Evolutionary conservation across 805 yeast species (phyloP), one percentile per base, ranked within the genome.

Genomic region (Cyberlindnera bimundalis): DNA sequence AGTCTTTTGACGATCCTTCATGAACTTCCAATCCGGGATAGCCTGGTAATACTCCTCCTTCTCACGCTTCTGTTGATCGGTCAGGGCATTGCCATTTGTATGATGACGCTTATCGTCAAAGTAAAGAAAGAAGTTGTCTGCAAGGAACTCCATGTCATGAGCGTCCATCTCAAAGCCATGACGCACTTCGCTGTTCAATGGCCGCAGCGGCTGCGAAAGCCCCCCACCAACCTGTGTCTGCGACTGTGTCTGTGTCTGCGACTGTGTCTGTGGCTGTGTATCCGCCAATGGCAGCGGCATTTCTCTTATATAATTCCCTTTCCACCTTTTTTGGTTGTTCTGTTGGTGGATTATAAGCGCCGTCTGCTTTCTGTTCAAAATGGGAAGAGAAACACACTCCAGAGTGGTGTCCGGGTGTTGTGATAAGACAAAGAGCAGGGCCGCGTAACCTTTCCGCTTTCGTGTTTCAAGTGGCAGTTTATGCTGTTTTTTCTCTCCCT

Each of bases 81-180:
- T 67, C 7, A 74, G 67, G 2, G 96, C 96, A 53, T 79, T 84
- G 16, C 96, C 96, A 45, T 87, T 85, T 2, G 96, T 84, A 50
- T 81, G 84, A 60, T 93, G 96, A 35, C 98, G 76, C 60, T 93
- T 91, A 56, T 88, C 91, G 57, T 89, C 96, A 59, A 76, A 91
- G 63, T 93, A 93, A 41, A 84, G 81, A 60, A 78, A 82, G 65
- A 85, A 88, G 37, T 81, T 78, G 60, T 79, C 67, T 1, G 83
- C 83, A 40, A 80, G 67, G 19, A 73, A 58, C 50, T 66, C 70
- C 52, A 80, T 67, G 51, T 77, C 73, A 52, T 73, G 74, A 47
- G 78, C 81, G 36, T 79, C 83, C 51, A 76, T 73, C 47, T 78
- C 85, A 52, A 81, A 80, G 1, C 88, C 88, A 60, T 81, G 87